Conservation (phyloP, 2,329 filamentous ascomycete species). For the Colletotrichum liriopes region DNA sequence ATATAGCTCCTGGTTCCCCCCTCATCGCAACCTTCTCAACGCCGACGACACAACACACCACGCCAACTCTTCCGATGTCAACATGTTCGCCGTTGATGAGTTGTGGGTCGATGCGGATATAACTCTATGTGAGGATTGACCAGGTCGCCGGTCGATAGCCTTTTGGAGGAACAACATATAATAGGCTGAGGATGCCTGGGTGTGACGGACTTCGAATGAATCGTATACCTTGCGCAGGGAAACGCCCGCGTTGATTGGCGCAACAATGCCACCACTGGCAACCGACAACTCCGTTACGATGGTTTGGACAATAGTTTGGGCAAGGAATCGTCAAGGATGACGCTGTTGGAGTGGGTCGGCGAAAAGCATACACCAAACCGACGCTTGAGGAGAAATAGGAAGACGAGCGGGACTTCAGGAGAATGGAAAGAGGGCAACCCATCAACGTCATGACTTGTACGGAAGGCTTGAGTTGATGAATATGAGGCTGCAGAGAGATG, state of each 20-base stretch:
- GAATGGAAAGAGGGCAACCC: neutral
- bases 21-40: neutral
- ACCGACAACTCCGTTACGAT: slow-evolving; percentile 5
- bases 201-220: slow-evolving; percentile 5
- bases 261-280: neutral
- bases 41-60: neutral
- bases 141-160: neutral
- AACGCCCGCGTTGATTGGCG: neutral
- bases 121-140: neutral
- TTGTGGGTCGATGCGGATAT: neutral
- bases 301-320: neutral
- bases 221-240: neutral
- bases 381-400: neutral
- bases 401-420: neutral
- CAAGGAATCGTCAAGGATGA: neutral
- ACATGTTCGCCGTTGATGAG: slow-evolving; percentile 8
- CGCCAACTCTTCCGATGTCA: slow-evolving; percentile 6
- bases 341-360: neutral
- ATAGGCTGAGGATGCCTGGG: neutral
- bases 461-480: neutral
- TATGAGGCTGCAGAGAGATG: neutral
- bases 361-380: neutral
- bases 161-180: neutral
- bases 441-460: neutral
- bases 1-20: slow-evolving; percentile 31